Conservation (phyloP, 148 eudicot genomes). For the Diospyros lotus region DNA sequence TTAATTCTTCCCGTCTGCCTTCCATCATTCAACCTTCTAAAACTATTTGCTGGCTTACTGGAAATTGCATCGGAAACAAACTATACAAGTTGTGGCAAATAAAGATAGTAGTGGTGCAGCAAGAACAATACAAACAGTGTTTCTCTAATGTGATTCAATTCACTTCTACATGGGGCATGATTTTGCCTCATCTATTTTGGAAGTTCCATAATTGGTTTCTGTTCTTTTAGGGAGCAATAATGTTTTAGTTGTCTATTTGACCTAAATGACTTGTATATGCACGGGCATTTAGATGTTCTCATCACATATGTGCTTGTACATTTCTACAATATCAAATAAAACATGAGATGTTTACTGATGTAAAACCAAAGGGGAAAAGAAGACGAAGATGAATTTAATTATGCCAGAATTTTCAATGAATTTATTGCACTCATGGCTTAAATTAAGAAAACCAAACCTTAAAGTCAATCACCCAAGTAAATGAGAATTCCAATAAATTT, state of each 20-base stretch:
- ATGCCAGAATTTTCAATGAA: too few relatives aligned
- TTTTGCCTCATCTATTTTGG: not conserved
- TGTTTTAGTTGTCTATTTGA: not conserved
- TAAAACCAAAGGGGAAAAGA: too few relatives aligned
- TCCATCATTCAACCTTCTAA: not conserved
- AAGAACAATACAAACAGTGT: too few relatives aligned
- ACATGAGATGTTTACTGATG: too few relatives aligned
- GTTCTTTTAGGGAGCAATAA: not conserved
- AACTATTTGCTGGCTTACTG: not conserved
- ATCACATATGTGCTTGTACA: too few relatives aligned
- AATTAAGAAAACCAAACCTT: too few relatives aligned
- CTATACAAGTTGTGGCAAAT: conserved; percentile 4
- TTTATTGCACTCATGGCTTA: too few relatives aligned
- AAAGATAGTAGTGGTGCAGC: not conserved
- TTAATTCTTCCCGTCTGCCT: not conserved
- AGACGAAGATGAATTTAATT: too few relatives aligned
- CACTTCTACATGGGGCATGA: not conserved
- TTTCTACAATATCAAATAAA: too few relatives aligned
- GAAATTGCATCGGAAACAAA: not conserved
- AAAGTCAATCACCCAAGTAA: too few relatives aligned
- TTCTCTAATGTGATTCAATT: not conserved
- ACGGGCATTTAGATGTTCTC: too few relatives aligned
- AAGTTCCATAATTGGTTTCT: not conserved
- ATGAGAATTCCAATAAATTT: too few relatives aligned
- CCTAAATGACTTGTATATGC: not conserved